Evolutionary conservation across 2,329 filamentous ascomycete species (phyloP).

Genomic region (Hypoxylon sp.): DNA sequence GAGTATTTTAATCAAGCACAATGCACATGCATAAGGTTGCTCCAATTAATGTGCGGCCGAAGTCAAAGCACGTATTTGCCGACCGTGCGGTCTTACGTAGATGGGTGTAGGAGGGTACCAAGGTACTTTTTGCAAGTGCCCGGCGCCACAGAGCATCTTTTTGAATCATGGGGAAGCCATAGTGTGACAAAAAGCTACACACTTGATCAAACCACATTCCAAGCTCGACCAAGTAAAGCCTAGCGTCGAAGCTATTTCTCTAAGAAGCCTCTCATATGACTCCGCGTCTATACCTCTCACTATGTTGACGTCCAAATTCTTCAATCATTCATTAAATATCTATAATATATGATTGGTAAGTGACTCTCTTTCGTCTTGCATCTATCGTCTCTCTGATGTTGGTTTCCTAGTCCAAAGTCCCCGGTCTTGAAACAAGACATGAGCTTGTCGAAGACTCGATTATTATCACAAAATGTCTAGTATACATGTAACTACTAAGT

Average conservation of each 20-base stretch:
- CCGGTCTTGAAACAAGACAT: conserved; percentile 1
- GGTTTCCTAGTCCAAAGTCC: too few species aligned
- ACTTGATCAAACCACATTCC: neutral
- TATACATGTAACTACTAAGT: too few species aligned
- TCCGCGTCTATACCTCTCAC: neutral
- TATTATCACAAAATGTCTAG: neutral
- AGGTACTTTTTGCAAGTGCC: neutral
- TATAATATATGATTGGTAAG: neutral
- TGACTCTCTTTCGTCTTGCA: neutral
- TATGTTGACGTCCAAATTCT: too few species aligned
- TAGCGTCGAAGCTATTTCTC: neutral
- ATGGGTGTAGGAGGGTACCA: conserved; percentile 4
- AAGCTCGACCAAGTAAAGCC: neutral
- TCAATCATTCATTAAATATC: neutral
- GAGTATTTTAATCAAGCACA: conserved; percentile 20
- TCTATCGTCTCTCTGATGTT: too few species aligned
- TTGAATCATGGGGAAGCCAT: neutral
- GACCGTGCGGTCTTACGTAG: conserved; percentile 8
- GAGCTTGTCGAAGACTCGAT: neutral
- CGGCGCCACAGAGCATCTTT: conserved; percentile 12
- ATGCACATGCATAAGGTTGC: conserved; percentile 30
- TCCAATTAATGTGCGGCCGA: conserved; percentile 19
- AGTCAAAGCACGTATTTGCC: conserved; percentile 13
- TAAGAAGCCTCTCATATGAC: neutral
- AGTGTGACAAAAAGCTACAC: neutral